Evolutionary conservation across 768 basidiomycete genomes (phyloP).

Genomic region (Leucocoprinus birnbaumii): DNA sequence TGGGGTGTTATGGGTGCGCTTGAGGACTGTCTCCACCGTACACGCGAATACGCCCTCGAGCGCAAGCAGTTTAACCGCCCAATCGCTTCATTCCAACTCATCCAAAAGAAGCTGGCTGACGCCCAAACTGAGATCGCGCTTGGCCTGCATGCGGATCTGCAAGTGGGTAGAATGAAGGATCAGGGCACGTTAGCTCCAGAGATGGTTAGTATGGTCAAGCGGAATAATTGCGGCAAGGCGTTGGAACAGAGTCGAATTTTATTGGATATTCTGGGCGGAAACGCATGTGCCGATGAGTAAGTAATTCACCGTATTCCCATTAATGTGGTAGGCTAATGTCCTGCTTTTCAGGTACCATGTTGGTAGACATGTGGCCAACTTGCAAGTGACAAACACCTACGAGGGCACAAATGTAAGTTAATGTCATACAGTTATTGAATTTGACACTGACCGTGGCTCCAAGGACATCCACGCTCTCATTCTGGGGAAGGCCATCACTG

Average conservation of each 20-base stretch:
- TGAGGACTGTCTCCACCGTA: slow-evolving; percentile 81
- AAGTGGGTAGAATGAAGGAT: slow-evolving; percentile 89
- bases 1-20: slow-evolving; percentile 97
- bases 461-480: slow-evolving; percentile 92
- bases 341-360: slow-evolving; percentile 73
- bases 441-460: slow-evolving; percentile 8
- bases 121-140: slow-evolving; percentile 85
- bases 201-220: slow-evolving; percentile 94
- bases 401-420: slow-evolving; percentile 57
- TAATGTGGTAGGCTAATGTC: not conserved
- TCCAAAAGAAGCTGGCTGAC: slow-evolving; percentile 96
- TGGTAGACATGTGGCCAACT: slow-evolving; percentile 90
- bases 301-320: slow-evolving; percentile 23
- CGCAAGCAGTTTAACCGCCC: slow-evolving; percentile 88
- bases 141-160: slow-evolving; percentile 72
- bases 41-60: slow-evolving; percentile 84
- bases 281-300: slow-evolving; percentile 91
- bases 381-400: slow-evolving; percentile 96
- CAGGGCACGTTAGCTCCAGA: slow-evolving; percentile 69
- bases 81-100: slow-evolving; percentile 92
- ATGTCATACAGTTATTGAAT: slow-evolving; percentile 36
- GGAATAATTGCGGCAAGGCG: slow-evolving; percentile 95
- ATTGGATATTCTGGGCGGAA: slow-evolving; percentile 91
- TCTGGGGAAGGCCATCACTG: slow-evolving; percentile 91
- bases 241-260: slow-evolving; percentile 77